phyloP scores from a whole-genome alignment of 2,329 filamentous ascomycete species.

The Aotearoamyces nothofagi region DNA sequence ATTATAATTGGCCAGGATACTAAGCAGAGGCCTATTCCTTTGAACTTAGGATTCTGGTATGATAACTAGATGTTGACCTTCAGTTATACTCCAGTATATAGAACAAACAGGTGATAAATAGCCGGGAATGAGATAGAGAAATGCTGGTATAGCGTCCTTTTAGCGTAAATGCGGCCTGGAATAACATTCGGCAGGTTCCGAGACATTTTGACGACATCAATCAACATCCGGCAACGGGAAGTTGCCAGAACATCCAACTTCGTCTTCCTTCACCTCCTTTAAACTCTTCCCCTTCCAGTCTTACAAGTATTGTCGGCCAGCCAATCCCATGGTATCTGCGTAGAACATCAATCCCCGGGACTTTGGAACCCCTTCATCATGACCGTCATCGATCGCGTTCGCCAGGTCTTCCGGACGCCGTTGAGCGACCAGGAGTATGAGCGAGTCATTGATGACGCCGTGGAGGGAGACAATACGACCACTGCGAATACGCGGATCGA shows the following conservation, averaged over 20 bases:
- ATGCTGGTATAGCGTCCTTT: too few species aligned
- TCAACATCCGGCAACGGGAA: neutral
- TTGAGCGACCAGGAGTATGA: constrained; percentile 21
- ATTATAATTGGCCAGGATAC: too few species aligned
- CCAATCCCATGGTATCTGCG: too few species aligned
- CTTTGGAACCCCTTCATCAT: neutral
- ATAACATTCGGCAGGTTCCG: neutral
- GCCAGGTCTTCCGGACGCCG: constrained; percentile 21
- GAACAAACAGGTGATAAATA: too few species aligned
- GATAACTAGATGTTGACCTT: too few species aligned
- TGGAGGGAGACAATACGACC: constrained; percentile 13
- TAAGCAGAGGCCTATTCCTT: too few species aligned
- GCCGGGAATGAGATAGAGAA: too few species aligned
- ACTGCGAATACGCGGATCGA: constrained; percentile 16
- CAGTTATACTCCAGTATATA: too few species aligned
- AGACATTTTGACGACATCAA: neutral
- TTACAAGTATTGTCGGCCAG: too few species aligned
- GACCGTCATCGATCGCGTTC: constrained; percentile 24
- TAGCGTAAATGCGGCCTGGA: too few species aligned
- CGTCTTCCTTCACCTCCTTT: neutral
- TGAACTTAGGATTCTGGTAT: too few species aligned
- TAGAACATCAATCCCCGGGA: neutral
- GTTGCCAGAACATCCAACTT: neutral
- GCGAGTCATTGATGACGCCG: constrained; percentile 16
- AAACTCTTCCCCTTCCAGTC: neutral